phyloP scores from a whole-genome alignment of 2,329 filamentous ascomycete genomes.

The Acrocalymma vagum region DNA sequence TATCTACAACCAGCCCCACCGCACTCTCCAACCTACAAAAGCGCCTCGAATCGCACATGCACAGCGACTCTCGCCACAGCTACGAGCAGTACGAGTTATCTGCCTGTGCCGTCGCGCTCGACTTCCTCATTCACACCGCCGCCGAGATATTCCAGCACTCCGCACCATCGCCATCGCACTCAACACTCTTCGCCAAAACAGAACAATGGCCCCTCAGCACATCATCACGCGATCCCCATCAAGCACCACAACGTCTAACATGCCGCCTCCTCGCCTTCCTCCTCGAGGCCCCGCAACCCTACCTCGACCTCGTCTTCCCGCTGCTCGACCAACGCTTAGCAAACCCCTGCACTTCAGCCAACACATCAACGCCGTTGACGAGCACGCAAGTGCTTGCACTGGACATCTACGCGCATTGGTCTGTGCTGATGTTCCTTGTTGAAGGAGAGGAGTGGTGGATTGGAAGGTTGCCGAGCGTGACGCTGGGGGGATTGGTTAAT shows the following conservation, averaged over 20 bases:
- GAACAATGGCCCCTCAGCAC: not conserved
- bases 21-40: constrained; percentile 12
- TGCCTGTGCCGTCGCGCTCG: constrained; percentile 2
- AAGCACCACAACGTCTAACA: constrained; percentile 8
- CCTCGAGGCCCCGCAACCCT: constrained; percentile 9
- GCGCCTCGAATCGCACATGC: constrained; percentile 13
- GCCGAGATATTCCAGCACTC: not conserved
- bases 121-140: not conserved
- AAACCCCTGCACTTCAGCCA: constrained; percentile 5
- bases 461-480: constrained; percentile 22
- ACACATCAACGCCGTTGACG: constrained; percentile 7
- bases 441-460: constrained; percentile 31
- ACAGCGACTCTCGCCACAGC: too few relatives aligned
- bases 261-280: constrained; percentile 17
- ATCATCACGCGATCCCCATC: not conserved
- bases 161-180: not conserved
- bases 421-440: constrained; percentile 30
- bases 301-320: constrained; percentile 16
- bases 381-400: constrained; percentile 24
- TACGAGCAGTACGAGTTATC: too few relatives aligned
- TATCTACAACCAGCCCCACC: constrained; percentile 13
- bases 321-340: constrained; percentile 18
- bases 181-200: not conserved
- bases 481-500: constrained; percentile 23
- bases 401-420: constrained; percentile 30